phyloP scores from a whole-genome alignment of 306 rosid genomes.

The Quercus cerris region DNA sequence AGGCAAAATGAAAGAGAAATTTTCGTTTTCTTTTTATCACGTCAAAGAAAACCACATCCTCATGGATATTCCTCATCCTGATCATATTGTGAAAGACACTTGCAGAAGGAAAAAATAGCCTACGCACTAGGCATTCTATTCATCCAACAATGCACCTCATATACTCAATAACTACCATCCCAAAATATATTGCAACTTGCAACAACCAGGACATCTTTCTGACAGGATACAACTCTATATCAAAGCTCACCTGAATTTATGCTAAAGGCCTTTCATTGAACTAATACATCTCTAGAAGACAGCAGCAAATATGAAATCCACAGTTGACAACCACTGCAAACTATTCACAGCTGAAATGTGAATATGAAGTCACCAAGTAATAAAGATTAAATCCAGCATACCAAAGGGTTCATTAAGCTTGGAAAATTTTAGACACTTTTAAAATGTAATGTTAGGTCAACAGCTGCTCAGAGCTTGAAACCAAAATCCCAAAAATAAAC shows the following conservation, averaged over 20 bases:
- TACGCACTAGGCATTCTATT: not conserved
- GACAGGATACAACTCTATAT: not conserved
- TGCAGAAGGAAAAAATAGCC: not conserved
- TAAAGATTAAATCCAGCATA: not conserved
- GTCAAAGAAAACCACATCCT: not conserved
- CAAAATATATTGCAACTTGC: not conserved
- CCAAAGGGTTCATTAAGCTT: not conserved
- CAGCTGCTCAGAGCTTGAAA: too few relatives aligned
- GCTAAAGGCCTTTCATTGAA: not conserved
- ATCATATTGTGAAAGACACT: not conserved
- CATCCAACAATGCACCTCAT: not conserved
- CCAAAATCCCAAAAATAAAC: too few relatives aligned
- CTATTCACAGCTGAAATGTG: not conserved
- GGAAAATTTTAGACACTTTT: too few relatives aligned
- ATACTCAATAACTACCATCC: not conserved
- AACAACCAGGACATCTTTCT: not conserved
- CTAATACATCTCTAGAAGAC: not conserved
- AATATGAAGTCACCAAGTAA: not conserved
- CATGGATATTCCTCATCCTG: not conserved
- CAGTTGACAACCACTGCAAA: not conserved
- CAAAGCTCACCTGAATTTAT: not conserved
- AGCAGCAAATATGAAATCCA: not conserved
- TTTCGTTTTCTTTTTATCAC: not conserved
- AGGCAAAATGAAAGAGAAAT: not conserved
- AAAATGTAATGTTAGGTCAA: too few relatives aligned